Evolutionary conservation across 2,329 filamentous ascomycete genomes (phyloP), one percentile per base, ranked within the genome.

Genomic region (Aspergillus clavatus): DNA sequence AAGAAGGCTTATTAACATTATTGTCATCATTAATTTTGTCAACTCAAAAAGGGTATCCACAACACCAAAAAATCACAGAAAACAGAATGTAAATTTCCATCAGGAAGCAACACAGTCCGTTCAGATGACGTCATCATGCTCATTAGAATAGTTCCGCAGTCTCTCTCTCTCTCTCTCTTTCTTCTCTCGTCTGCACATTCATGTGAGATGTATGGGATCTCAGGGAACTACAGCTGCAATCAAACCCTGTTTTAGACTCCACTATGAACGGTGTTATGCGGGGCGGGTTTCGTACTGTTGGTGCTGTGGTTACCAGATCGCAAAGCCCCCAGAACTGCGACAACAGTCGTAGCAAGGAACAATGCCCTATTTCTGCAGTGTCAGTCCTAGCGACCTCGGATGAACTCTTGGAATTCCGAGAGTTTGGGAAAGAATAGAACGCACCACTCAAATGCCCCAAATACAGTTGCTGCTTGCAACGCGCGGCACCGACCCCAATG

Each of bases 401-500:
- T 18, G 7, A 6, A 4, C 26, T 27, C 36, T 33, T 5, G 7
- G 14, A 18, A 33, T 33, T 33, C 14, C 12, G 28, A 23, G 43
- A 36, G 40, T 43, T 40, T n/a, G 6, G 35, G 14, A n/a, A 19
- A 8, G 28, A 11, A 29, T 27, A 18, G 7, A 19, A 60, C 66
- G 57, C 57, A 72, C 71, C 76, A 70, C 59, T 76, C 59, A 62
- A 76, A 72, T 35, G 72, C 68, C 0, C 64, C 72, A 58, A 77
- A 74, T 3, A 72, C 71, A 14, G 68, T 67, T 4, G 70, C 71
- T 12, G 73, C 74, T 68, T 86, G 80, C 7, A 78, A 69, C 8
- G 78, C 71, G 36, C 74, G 72, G 65, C 86, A 90, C 12, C 72
- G 73, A 14, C 66, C 71, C 33, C 73, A 72, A 33, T 70, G 73